These are phyloP conservation scores for Fusarium heterosporum DNA, from an alignment of 2,329 filamentous ascomycete genomes.

Conservation along the genomic window DNA sequence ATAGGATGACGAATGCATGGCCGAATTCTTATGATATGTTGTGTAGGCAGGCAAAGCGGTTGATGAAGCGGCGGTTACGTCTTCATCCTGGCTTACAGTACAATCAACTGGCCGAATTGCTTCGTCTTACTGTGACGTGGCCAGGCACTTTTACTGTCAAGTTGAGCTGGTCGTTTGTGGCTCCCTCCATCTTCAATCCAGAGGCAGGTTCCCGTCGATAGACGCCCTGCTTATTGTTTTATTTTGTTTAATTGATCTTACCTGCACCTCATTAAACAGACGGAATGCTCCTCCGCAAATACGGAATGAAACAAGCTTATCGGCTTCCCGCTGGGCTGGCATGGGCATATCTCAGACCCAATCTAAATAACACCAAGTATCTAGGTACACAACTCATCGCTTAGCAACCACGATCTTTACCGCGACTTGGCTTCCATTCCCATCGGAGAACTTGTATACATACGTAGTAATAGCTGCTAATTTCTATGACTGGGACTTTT, in stretches of 20 bases:
- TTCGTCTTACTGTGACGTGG: conserved; percentile 28
- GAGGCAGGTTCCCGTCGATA: conserved; percentile 32
- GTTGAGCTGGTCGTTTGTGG: conserved; percentile 24
- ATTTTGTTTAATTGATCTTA: conserved; percentile 1
- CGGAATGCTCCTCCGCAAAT: conserved; percentile 20
- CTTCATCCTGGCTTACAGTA: conserved; percentile 19
- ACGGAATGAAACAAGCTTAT: conserved; percentile 40
- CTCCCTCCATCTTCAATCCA: conserved; percentile 18
- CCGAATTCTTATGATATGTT: conserved; percentile 6
- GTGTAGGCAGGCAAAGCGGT: not conserved
- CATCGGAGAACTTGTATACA: conserved; percentile 4
- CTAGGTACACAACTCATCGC: conserved; percentile 8
- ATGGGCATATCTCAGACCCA: conserved; percentile 3
- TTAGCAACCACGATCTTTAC: conserved; percentile 32
- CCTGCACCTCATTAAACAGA: conserved; percentile 7
- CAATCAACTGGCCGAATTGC: conserved; percentile 5
- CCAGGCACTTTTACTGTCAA: conserved; percentile 1
- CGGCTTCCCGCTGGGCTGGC: conserved; percentile 30
- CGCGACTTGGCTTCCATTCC: not conserved
- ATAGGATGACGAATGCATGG: conserved; percentile 23
- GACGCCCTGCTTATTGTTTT: conserved; percentile 14
- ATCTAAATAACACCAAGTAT: conserved; percentile 15
- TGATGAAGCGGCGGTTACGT: conserved; percentile 11
- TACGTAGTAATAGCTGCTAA: not conserved
- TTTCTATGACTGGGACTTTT: conserved; percentile 5